Conservation (phyloP, 495 filamentous ascomycete species). For the Annulohypoxylon nitens region DNA sequence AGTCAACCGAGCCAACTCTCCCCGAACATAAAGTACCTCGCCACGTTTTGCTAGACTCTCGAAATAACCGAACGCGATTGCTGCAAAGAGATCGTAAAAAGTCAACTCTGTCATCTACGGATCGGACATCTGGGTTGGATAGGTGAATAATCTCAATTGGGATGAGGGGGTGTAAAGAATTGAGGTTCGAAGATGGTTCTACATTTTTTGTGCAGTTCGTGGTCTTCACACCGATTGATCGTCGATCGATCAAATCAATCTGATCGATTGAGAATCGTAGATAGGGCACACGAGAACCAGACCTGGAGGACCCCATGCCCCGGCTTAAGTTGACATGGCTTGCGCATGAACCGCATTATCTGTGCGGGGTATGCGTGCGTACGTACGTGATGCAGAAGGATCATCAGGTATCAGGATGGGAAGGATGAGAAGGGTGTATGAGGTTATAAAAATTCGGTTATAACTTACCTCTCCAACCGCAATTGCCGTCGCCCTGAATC, state of each 20-base stretch:
- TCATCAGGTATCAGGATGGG: constrained; percentile 12
- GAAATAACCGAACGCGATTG: constrained; percentile 92
- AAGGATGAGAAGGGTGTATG: not conserved
- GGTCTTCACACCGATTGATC: constrained; percentile 28
- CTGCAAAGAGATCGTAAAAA: constrained; percentile 58
- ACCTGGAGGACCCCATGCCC: constrained; percentile 13
- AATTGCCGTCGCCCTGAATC: constrained; percentile 93
- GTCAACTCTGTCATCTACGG: constrained; percentile 29
- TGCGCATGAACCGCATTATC: constrained; percentile 30
- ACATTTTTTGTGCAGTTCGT: constrained; percentile 1
- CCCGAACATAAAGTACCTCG: constrained; percentile 72
- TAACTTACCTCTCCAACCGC: constrained; percentile 92
- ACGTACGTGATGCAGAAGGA: constrained; percentile 33
- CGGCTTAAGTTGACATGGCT: constrained; percentile 19
- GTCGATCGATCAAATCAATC: constrained; percentile 31
- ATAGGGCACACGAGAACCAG: constrained; percentile 33
- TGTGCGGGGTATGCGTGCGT: constrained; percentile 40
- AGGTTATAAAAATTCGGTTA: constrained; percentile 23
- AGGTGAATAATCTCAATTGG: not conserved
- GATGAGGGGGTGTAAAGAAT: not conserved
- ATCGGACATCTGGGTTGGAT: not conserved
- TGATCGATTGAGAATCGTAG: constrained; percentile 38
- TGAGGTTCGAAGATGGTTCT: constrained; percentile 17
- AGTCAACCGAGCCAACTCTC: constrained; percentile 77
- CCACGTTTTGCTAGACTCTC: constrained; percentile 79